Conservation (phyloP, 129 eudicot genomes). For the Saposhnikovia divaricata region DNA sequence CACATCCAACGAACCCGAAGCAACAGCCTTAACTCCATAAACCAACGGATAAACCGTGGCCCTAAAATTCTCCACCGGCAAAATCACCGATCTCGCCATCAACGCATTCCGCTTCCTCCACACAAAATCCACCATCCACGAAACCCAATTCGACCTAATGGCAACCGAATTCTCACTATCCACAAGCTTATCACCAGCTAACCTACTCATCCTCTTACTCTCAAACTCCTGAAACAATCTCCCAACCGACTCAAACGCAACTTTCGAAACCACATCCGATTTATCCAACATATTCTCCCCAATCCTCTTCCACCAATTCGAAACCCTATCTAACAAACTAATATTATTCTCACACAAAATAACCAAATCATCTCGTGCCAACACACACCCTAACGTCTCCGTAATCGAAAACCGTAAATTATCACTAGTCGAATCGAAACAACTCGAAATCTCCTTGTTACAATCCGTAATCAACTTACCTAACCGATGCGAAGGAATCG, state of each 20-base stretch:
- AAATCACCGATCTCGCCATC: conserved; percentile 67
- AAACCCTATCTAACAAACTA: conserved; percentile 68
- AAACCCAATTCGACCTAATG: conserved; percentile 86
- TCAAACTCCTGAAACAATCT: conserved; percentile 93
- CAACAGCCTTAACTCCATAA: conserved; percentile 84
- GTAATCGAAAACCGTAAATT: conserved; percentile 75
- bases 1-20: conserved; percentile 75
- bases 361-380: conserved; percentile 88
- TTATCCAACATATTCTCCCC: conserved; percentile 83
- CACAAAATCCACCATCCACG: conserved; percentile 76
- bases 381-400: conserved; percentile 78
- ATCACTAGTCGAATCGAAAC: conserved; percentile 78
- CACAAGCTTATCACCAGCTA: conserved; percentile 92
- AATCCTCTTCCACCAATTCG: conserved; percentile 84
- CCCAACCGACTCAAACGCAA: conserved; percentile 90
- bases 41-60: conserved; percentile 80
- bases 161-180: conserved; percentile 96
- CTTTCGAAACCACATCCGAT: conserved; percentile 67
- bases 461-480: conserved; percentile 60
- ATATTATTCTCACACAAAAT: conserved; percentile 80
- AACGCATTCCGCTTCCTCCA: conserved; percentile 77
- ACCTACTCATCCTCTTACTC: conserved; percentile 78
- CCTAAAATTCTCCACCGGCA: conserved; percentile 86
- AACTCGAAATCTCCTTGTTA: conserved; percentile 53
- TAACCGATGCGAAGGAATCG: conserved; percentile 71